Conservation (phyloP, 768 basidiomycete genomes). For the Auricularia auricula-judae region DNA sequence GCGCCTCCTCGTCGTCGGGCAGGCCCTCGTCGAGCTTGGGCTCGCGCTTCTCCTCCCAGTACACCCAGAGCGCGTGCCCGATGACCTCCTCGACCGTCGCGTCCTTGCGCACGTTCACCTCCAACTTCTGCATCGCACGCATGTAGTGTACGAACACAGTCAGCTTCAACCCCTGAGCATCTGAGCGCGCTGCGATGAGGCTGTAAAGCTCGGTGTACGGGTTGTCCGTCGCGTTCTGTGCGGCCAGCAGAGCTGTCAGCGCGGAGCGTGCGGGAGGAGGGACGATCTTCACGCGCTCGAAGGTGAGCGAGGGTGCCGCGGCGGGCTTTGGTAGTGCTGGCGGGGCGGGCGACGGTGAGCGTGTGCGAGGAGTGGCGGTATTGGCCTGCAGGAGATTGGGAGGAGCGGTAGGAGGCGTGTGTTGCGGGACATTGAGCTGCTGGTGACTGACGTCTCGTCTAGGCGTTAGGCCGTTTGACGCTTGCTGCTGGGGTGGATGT, state of each 20-base stretch:
- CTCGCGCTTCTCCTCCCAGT: conserved; percentile 79
- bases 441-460: neutral
- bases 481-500: neutral
- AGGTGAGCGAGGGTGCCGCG: neutral
- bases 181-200: conserved; percentile 66
- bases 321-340: conserved; percentile 1
- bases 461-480: neutral
- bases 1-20: conserved; percentile 51
- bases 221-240: conserved; percentile 56
- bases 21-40: conserved; percentile 66
- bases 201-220: conserved; percentile 85
- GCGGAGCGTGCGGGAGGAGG: conserved; percentile 33
- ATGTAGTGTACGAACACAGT: conserved; percentile 83
- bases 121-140: conserved; percentile 44
- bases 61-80: conserved; percentile 84
- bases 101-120: conserved; percentile 71
- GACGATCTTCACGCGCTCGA: neutral
- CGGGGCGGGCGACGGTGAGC: neutral
- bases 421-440: neutral
- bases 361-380: neutral
- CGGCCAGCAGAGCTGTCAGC: conserved; percentile 64
- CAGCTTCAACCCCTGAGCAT: conserved; percentile 45
- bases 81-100: conserved; percentile 93
- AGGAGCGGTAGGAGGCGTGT: neutral
- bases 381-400: neutral